Evolutionary conservation across 805 yeast genomes (phyloP).

Genomic region (Hanseniaspora lindneri): DNA sequence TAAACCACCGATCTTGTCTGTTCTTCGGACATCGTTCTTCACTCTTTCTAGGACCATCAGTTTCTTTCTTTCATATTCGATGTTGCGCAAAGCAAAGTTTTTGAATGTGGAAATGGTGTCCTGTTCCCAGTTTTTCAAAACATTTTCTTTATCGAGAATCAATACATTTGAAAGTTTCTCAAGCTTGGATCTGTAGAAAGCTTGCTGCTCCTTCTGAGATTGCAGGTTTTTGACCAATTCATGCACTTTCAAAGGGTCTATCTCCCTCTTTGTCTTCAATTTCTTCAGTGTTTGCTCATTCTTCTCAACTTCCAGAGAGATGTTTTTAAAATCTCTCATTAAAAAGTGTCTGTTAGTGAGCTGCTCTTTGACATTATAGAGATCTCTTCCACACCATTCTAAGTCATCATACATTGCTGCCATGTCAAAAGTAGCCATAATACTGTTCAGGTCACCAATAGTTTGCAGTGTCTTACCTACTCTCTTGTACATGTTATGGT

Average conservation of each 20-base stretch:
- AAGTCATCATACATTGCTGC: slow-evolving; percentile 71
- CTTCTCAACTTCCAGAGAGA: slow-evolving; percentile 60
- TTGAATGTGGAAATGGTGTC: slow-evolving; percentile 45
- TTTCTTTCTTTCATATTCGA: slow-evolving; percentile 77
- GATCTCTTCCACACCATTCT: slow-evolving; percentile 52
- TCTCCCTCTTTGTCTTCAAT: slow-evolving; percentile 57
- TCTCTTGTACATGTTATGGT: slow-evolving; percentile 55
- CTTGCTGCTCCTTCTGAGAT: slow-evolving; percentile 63
- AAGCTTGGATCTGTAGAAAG: slow-evolving; percentile 62
- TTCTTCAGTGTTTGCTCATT: slow-evolving; percentile 62
- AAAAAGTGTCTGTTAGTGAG: slow-evolving; percentile 82
- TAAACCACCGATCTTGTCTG: slow-evolving; percentile 69
- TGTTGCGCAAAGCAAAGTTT: slow-evolving; percentile 52
- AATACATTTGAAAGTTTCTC: slow-evolving; percentile 77
- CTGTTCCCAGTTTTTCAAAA: slow-evolving; percentile 13
- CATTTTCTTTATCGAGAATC: slow-evolving; percentile 54
- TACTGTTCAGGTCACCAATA: slow-evolving; percentile 64
- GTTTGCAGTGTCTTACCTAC: slow-evolving; percentile 56
- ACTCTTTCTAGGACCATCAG: slow-evolving; percentile 60
- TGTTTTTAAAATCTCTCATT: slow-evolving; percentile 76
- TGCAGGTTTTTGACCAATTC: slow-evolving; percentile 76
- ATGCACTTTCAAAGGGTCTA: slow-evolving; percentile 80
- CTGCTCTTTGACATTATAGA: slow-evolving; percentile 82
- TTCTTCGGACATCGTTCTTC: slow-evolving; percentile 58
- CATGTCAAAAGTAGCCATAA: slow-evolving; percentile 57